These are phyloP conservation scores for Alternaria ventricosa DNA, from an alignment of 2,329 filamentous ascomycete species.

Conservation along the genomic window DNA sequence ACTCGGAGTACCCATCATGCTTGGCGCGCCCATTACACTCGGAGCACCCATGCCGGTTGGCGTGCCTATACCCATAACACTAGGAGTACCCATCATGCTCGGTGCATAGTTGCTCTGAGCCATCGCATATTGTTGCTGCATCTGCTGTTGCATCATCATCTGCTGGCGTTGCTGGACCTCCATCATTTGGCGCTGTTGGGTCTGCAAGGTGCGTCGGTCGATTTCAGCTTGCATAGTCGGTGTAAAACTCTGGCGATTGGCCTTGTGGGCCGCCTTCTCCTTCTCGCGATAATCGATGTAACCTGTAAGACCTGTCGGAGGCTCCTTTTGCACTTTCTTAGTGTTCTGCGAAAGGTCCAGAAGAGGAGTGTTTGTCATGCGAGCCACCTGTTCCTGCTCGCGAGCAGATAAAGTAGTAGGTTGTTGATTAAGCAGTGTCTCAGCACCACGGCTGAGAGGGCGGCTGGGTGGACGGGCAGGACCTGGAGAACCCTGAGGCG, in stretches of 20 bases:
- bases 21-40: slow-evolving; percentile 30
- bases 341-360: slow-evolving; percentile 66
- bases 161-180: slow-evolving; percentile 33
- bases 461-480: slow-evolving; percentile 37
- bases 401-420: slow-evolving; percentile 75
- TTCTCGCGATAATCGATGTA: slow-evolving; percentile 81
- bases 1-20: slow-evolving; percentile 33
- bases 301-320: slow-evolving; percentile 69
- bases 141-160: slow-evolving; percentile 33
- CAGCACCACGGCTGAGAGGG: slow-evolving; percentile 59
- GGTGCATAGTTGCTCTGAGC: slow-evolving; percentile 32
- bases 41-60: slow-evolving; percentile 21
- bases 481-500: slow-evolving; percentile 31
- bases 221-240: slow-evolving; percentile 46
- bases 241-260: slow-evolving; percentile 34
- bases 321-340: slow-evolving; percentile 50
- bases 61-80: slow-evolving; percentile 22
- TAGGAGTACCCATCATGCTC: slow-evolving; percentile 32
- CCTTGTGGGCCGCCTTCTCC: slow-evolving; percentile 62
- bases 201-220: slow-evolving; percentile 41
- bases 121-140: slow-evolving; percentile 33
- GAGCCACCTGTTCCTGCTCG: slow-evolving; percentile 88
- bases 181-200: slow-evolving; percentile 37
- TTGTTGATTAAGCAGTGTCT: slow-evolving; percentile 59
- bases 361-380: slow-evolving; percentile 78